phyloP scores from a whole-genome alignment of 371 early-diverging fungal genomes.

The Mucor piriformis region DNA sequence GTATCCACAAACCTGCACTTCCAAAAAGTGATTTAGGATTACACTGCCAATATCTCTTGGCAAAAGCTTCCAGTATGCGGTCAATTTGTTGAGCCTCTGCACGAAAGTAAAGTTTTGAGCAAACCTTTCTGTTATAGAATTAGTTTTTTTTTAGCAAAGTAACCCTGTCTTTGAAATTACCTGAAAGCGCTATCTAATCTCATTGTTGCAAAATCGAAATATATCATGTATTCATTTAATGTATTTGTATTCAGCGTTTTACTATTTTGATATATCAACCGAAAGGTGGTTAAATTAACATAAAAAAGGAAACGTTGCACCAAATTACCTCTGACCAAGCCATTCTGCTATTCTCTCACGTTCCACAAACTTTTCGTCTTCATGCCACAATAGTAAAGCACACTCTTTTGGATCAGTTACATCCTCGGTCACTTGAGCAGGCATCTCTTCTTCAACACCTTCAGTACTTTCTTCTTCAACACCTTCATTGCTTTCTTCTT shows the following conservation, averaged over 20 bases:
- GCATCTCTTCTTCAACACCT: background rate
- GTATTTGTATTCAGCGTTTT: constrained; percentile 58
- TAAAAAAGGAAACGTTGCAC: background rate
- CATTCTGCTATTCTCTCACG: constrained; percentile 53
- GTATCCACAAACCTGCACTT: constrained; percentile 36
- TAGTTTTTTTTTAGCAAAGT: background rate
- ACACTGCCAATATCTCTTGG: constrained; percentile 81
- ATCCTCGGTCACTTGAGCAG: background rate
- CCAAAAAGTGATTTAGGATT: constrained; percentile 67
- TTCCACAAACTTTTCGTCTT: constrained; percentile 39
- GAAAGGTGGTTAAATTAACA: background rate
- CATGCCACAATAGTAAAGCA: constrained; percentile 44
- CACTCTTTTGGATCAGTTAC: constrained; percentile 28
- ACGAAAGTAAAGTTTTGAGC: constrained; percentile 77
- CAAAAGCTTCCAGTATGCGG: constrained; percentile 82
- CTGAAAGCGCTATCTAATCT: constrained; percentile 83
- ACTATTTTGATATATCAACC: constrained; percentile 26
- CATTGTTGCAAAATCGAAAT: constrained; percentile 72
- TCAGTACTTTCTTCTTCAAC: background rate
- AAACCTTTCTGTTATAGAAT: constrained; percentile 56
- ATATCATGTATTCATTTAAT: constrained; percentile 70
- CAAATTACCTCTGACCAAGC: constrained; percentile 46
- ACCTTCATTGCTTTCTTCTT: constrained; percentile 4
- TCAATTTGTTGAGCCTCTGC: constrained; percentile 94
- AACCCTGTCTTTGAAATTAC: constrained; percentile 12